A percentile compares a stretch with the other conserved stretches of the same genome.
phyloP scores from a whole-genome alignment of 805 yeast species.

The Nakazawaea ishiwadae region DNA sequence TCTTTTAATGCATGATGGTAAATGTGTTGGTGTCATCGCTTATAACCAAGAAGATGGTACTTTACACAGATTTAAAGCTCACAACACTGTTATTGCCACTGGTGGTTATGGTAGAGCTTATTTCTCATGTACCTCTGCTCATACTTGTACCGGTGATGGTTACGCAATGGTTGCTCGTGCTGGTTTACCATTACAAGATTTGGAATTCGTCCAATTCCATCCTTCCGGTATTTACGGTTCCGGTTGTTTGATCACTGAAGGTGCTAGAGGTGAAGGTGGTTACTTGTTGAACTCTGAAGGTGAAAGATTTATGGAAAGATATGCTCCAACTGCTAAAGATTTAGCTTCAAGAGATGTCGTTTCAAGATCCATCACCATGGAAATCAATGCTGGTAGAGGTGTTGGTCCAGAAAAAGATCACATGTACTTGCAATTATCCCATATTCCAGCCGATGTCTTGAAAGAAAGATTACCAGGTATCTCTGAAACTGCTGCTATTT shows the following conservation, averaged over 20 bases:
- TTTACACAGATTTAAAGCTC: constrained; percentile 94
- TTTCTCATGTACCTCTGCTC: constrained; percentile 98
- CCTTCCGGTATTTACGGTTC: constrained; percentile 99
- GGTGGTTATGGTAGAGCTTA: constrained; percentile 99
- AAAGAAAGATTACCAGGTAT: constrained; percentile 98
- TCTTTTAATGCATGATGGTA: constrained; percentile 90
- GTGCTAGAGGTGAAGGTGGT: constrained; percentile 99
- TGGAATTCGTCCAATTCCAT: constrained; percentile 98
- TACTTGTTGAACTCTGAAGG: constrained; percentile 94
- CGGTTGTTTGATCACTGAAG: constrained; percentile 98
- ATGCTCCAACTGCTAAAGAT: constrained; percentile 98
- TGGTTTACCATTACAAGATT: constrained; percentile 94
- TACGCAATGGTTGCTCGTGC: constrained; percentile 98
- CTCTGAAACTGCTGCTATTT: constrained; percentile 96
- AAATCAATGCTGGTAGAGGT: constrained; percentile 98
- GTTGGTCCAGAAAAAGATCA: constrained; percentile 96
- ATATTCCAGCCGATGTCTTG: constrained; percentile 86
- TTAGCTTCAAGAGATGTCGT: constrained; percentile 98
- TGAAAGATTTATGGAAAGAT: constrained; percentile 99
- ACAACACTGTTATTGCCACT: constrained; percentile 93
- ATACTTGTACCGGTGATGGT: constrained; percentile 99
- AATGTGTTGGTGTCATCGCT: constrained; percentile 94
- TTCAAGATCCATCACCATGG: constrained; percentile 97
- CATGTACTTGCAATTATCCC: constrained; percentile 90
- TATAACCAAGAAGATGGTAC: constrained; percentile 99